Evolutionary conservation across 768 basidiomycete genomes (phyloP).

Genomic region (Hypholoma sublateritium): DNA sequence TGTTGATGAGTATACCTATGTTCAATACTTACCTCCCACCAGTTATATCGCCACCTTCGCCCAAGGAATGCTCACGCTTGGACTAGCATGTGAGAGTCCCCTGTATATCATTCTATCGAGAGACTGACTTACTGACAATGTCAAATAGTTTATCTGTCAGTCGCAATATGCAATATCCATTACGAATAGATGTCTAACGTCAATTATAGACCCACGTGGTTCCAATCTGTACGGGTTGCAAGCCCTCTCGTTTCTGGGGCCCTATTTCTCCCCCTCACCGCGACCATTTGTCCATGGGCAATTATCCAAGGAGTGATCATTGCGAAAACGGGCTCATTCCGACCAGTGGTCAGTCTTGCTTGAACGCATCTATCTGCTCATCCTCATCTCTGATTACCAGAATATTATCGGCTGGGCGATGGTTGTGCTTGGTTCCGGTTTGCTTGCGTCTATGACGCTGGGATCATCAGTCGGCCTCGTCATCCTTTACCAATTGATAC

Average conservation of each 20-base stretch:
- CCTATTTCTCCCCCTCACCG: slow-evolving; percentile 29
- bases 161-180: neutral
- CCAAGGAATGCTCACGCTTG: slow-evolving; percentile 16
- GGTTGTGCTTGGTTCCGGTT: slow-evolving; percentile 1
- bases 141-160: slow-evolving; percentile 14
- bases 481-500: slow-evolving; percentile 3
- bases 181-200: neutral
- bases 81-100: slow-evolving; percentile 10
- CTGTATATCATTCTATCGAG: neutral
- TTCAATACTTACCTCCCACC: neutral
- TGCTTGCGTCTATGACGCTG: neutral
- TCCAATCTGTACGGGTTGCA: slow-evolving; percentile 37
- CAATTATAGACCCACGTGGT: slow-evolving; percentile 20
- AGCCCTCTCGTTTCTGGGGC: slow-evolving; percentile 35
- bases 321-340: slow-evolving; percentile 22
- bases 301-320: slow-evolving; percentile 34
- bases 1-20: neutral
- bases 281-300: slow-evolving; percentile 34
- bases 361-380: neutral
- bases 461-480: slow-evolving; percentile 2
- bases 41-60: slow-evolving; percentile 13
- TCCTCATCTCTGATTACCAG: slow-evolving; percentile 5
- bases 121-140: neutral
- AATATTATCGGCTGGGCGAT: slow-evolving; percentile 19
- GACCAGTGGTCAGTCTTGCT: slow-evolving; percentile 20